These are phyloP conservation scores for Globisporangium cystogenes DNA, from an alignment of 352 stramenopile genomes.

Conservation along the genomic window DNA sequence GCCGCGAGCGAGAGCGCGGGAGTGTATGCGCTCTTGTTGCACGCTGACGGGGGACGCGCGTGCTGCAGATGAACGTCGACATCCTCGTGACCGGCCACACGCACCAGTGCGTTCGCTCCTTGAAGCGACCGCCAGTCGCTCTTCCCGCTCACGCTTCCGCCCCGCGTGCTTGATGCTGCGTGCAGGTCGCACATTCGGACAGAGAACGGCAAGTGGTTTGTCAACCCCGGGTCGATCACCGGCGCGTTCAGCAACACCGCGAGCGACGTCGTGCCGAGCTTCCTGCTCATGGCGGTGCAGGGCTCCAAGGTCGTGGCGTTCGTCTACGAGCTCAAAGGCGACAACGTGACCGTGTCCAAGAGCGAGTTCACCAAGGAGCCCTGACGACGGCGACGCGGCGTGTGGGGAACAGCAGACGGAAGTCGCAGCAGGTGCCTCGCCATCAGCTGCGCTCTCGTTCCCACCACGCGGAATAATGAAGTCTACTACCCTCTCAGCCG, in stretches of 20 bases:
- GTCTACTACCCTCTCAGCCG: neutral
- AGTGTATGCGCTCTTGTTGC: neutral
- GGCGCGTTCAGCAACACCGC: constrained; percentile 89
- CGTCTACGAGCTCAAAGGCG: constrained; percentile 91
- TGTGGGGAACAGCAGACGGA: too few species aligned
- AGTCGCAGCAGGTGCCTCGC: neutral
- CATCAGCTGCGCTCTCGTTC: neutral
- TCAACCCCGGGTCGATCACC: constrained; percentile 98
- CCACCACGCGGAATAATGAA: neutral
- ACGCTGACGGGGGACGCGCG: neutral
- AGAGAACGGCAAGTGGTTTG: constrained; percentile 94
- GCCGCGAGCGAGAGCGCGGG: neutral
- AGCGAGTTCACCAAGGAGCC: constrained; percentile 82
- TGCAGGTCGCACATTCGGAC: constrained; percentile 84
- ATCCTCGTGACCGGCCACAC: constrained; percentile 96
- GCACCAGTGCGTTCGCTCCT: constrained; percentile 65
- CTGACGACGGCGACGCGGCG: constrained; percentile 15
- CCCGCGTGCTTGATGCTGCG: neutral
- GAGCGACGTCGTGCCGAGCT: constrained; percentile 89
- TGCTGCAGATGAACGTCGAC: constrained; percentile 93
- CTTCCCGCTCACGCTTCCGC: neutral
- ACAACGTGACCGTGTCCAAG: constrained; percentile 86
- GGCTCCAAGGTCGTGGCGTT: constrained; percentile 95
- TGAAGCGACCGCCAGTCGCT: too few species aligned
- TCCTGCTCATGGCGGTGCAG: constrained; percentile 98